Base-by-base conservation (phyloP, 495 filamentous ascomycete species). In the Penicilliopsis zonata region DNA sequence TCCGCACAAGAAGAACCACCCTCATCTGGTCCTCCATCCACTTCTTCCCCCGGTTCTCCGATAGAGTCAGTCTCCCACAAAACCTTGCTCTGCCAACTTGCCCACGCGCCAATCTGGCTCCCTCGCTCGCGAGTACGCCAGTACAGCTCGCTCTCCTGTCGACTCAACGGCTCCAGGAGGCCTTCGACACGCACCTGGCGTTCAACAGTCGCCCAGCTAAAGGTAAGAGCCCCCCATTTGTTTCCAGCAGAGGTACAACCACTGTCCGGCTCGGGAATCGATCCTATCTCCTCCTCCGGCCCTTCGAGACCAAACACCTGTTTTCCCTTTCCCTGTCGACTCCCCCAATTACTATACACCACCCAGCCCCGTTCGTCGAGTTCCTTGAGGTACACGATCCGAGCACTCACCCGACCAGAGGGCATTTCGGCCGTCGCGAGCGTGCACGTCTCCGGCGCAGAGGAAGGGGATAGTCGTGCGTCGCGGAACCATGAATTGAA, bases 341-440 rank as follows among this genome's bases (percentile, higher is more conserved):
- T 95, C 18, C 69, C 86, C 68, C 83, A 92, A 52, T 96, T 98
- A 43, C 74, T 82, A 59, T 96, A 98, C 9, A 96, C 66, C 16
- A 94, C 82, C 55, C 94, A 98, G 9, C 86, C 87, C 3, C 63
- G 57, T 18, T 69, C 55, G 49, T 69, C 64, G 0, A 69, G 43
- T 52, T 86, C 80, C 50, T 98, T 98, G 18, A 98, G 65, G 55
- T 96, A 96, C 33, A 98, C 85, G 37, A 80, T 69, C 28, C 90
- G 82, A 7, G 82, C 73, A 37, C 79, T 85, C 22, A 95, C 78
- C 18, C 79, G 75, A 33, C 90, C 90, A 0, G 76, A 82, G 13
- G 87, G 90, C 3, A 96, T 65, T n/a, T 63, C 61, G 1, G 90
- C 86, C 5, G 88, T 96, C 9, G 90, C 79, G 0, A 96, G 18